Conservation (phyloP, 1,284 basidiomycete genomes). For the Fistulina hepatica region DNA sequence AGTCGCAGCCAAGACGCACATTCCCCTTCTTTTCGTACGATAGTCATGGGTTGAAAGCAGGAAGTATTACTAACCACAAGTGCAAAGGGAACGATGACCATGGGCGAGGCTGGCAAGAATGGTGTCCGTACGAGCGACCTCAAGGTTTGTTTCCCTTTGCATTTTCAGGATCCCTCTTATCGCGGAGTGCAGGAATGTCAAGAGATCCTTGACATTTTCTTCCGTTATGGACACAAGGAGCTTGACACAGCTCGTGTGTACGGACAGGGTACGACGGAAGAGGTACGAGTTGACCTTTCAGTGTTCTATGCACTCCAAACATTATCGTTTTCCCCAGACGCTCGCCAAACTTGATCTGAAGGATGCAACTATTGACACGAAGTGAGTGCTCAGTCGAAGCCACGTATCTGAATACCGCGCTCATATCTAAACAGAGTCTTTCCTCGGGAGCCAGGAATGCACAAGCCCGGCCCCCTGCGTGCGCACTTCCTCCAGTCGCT, state of each 20-base stretch:
- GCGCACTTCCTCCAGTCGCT: constrained; percentile 30
- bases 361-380: constrained; percentile 37
- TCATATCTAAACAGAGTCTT: constrained; percentile 24
- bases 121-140: constrained; percentile 30
- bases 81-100: constrained; percentile 39
- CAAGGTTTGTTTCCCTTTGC: neutral
- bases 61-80: neutral
- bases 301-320: neutral
- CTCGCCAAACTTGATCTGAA: constrained; percentile 34
- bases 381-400: constrained; percentile 22
- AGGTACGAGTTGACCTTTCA: constrained; percentile 20
- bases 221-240: constrained; percentile 32
- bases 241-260: constrained; percentile 42
- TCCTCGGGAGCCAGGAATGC: constrained; percentile 31
- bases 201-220: constrained; percentile 36
- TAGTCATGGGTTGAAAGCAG: constrained; percentile 2
- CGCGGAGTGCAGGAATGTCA: constrained; percentile 24
- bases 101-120: constrained; percentile 33
- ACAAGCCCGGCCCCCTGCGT: constrained; percentile 27
- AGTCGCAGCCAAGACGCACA: constrained; percentile 17
- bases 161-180: neutral
- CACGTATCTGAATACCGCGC: neutral
- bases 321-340: constrained; percentile 19
- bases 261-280: constrained; percentile 39
- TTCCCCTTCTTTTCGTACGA: constrained; percentile 31